Conservation (phyloP, 345 rosid genomes). For the Lenwebbia sp. region DNA sequence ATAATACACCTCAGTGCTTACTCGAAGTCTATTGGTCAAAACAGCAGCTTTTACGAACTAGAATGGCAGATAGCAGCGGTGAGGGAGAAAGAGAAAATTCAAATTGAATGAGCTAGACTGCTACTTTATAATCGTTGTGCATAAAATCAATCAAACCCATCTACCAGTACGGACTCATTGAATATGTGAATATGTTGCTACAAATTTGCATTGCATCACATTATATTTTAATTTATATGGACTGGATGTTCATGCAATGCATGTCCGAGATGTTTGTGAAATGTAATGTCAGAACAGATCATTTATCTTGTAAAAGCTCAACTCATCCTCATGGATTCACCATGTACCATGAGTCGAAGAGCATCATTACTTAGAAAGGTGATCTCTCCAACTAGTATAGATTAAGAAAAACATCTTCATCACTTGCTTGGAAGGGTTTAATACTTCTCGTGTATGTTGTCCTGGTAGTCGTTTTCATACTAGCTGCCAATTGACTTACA, state of each 20-base stretch:
- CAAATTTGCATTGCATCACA: background rate
- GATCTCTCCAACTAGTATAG: background rate
- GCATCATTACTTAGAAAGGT: background rate
- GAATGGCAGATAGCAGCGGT: background rate
- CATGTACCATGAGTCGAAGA: background rate
- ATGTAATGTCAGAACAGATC: background rate
- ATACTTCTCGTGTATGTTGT: background rate
- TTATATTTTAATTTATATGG: background rate
- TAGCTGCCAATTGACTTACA: background rate
- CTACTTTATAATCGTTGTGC: background rate
- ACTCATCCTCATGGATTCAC: background rate
- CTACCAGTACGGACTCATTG: background rate
- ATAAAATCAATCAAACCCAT: background rate
- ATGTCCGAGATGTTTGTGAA: background rate
- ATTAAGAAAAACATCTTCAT: background rate
- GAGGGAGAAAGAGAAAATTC: background rate
- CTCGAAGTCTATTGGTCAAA: background rate
- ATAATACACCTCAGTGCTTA: background rate
- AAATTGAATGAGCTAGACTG: background rate
- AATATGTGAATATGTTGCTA: background rate
- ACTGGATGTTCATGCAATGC: background rate
- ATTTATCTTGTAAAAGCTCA: background rate
- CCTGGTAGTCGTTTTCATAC: background rate
- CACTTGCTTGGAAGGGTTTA: background rate
- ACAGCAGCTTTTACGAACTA: background rate